Conservation (phyloP, 345 rosid species). For the Hirschfeldia incana region DNA sequence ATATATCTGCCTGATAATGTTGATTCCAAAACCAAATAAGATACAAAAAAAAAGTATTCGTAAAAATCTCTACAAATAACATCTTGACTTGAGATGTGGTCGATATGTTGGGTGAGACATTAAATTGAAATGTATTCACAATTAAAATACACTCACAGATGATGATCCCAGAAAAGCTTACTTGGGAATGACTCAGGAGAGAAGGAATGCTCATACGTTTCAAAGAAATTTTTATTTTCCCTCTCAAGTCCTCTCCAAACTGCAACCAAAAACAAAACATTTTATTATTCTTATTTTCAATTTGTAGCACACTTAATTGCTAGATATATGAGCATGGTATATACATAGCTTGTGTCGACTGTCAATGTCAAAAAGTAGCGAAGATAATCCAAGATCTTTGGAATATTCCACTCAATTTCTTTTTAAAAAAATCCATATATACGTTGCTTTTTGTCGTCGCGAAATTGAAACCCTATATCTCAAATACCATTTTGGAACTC, state of each 20-base stretch:
- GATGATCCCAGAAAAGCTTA: background rate
- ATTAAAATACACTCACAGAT: background rate
- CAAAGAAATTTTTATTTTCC: constrained; percentile 72
- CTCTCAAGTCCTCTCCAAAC: constrained; percentile 80
- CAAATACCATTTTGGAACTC: background rate
- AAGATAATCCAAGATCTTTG: constrained; percentile 1
- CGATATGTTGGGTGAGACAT: background rate
- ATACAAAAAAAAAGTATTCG: background rate
- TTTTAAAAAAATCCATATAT: background rate
- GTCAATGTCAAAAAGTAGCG: background rate
- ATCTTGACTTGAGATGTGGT: background rate
- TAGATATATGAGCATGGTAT: too few species aligned
- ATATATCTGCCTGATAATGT: constrained; percentile 34
- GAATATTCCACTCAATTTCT: background rate
- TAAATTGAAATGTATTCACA: background rate
- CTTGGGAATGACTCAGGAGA: constrained; percentile 44
- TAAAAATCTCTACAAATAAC: background rate
- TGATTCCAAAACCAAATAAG: background rate
- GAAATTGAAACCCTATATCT: background rate
- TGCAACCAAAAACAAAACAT: constrained; percentile 33
- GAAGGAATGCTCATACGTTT: constrained; percentile 46
- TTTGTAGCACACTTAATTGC: background rate
- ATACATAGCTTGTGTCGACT: background rate
- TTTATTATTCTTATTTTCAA: background rate
- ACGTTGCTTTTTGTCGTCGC: background rate